phyloP scores from a whole-genome alignment of 768 basidiomycete genomes.

The Tremella yokohamensis region DNA sequence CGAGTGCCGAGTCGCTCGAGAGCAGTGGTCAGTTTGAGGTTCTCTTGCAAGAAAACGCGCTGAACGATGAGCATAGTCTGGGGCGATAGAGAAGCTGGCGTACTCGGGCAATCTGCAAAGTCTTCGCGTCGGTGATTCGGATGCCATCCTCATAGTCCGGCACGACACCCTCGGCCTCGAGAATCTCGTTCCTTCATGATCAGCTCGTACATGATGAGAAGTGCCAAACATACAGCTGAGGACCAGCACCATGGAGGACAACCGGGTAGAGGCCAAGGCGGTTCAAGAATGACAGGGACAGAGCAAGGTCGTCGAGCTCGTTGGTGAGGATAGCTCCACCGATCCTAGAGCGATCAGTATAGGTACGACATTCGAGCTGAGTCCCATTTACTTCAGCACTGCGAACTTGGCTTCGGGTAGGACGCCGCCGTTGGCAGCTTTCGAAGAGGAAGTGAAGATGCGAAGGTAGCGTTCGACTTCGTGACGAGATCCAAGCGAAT shows the following conservation, averaged over 20 bases:
- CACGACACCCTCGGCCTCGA: conserved; percentile 85
- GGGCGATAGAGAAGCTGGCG: conserved; percentile 8
- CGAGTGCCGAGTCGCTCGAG: conserved; percentile 93
- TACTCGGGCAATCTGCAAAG: conserved; percentile 80
- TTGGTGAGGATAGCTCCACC: conserved; percentile 87
- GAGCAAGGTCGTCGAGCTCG: conserved; percentile 86
- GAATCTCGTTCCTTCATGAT: conserved; percentile 67
- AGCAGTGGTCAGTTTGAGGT: conserved; percentile 86
- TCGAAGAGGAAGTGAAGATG: conserved; percentile 92
- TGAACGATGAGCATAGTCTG: conserved; percentile 6
- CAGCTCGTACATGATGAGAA: conserved; percentile 1
- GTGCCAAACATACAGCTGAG: conserved; percentile 57
- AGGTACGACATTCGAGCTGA: neutral
- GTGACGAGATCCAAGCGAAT: conserved; percentile 93
- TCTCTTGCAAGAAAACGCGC: conserved; percentile 94
- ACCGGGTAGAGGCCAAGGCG: conserved; percentile 97
- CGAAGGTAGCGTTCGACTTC: conserved; percentile 98
- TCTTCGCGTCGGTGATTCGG: conserved; percentile 93
- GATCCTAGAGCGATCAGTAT: conserved; percentile 54
- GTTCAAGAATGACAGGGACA: conserved; percentile 93
- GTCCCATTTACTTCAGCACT: conserved; percentile 69
- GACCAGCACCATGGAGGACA: conserved; percentile 92
- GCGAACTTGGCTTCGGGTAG: conserved; percentile 74
- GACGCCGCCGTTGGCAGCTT: conserved; percentile 59
- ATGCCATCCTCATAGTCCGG: conserved; percentile 98